Evolutionary conservation across 2,329 filamentous ascomycete genomes (phyloP).

Genomic region (Aspergillus sp.): DNA sequence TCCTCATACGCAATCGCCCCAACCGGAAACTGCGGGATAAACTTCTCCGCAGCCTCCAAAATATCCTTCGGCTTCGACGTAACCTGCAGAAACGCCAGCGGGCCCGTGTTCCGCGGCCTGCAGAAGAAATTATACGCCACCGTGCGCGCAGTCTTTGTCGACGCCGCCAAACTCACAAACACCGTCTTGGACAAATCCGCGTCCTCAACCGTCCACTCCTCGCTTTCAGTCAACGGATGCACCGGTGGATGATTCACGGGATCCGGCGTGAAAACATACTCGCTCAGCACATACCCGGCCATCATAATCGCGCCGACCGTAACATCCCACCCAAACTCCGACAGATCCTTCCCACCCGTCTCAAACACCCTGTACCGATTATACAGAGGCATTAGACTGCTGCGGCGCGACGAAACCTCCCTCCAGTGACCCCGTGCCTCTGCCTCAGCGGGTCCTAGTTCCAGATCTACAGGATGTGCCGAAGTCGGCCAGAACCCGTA

Average conservation of each 20-base stretch:
- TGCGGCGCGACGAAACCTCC: slow-evolving; percentile 40
- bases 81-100: slow-evolving; percentile 28
- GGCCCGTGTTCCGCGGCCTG: slow-evolving; percentile 13
- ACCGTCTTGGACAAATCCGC: slow-evolving; percentile 36
- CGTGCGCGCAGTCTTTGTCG: slow-evolving; percentile 31
- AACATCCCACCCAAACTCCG: slow-evolving; percentile 24
- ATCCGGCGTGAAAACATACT: slow-evolving; percentile 33
- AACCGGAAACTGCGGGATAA: slow-evolving; percentile 1
- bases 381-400: slow-evolving; percentile 45
- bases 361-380: slow-evolving; percentile 41
- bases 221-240: slow-evolving; percentile 11
- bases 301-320: slow-evolving; percentile 25
- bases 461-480: slow-evolving; percentile 38
- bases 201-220: slow-evolving; percentile 17
- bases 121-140: slow-evolving; percentile 26
- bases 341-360: slow-evolving; percentile 15
- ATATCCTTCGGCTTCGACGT: slow-evolving; percentile 21
- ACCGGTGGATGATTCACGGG: slow-evolving; percentile 14
- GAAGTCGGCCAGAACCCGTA: slow-evolving; percentile 49
- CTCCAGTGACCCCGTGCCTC: slow-evolving; percentile 30
- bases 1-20: slow-evolving; percentile 11
- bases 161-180: slow-evolving; percentile 30
- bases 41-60: slow-evolving; percentile 3
- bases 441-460: slow-evolving; percentile 28
- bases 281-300: slow-evolving; percentile 32